A percentile compares a stretch with the other conserved stretches of the same genome.
phyloP scores from a whole-genome alignment of 225 moss, liverwort and hornwort species.

The Pleurozium schreberi region DNA sequence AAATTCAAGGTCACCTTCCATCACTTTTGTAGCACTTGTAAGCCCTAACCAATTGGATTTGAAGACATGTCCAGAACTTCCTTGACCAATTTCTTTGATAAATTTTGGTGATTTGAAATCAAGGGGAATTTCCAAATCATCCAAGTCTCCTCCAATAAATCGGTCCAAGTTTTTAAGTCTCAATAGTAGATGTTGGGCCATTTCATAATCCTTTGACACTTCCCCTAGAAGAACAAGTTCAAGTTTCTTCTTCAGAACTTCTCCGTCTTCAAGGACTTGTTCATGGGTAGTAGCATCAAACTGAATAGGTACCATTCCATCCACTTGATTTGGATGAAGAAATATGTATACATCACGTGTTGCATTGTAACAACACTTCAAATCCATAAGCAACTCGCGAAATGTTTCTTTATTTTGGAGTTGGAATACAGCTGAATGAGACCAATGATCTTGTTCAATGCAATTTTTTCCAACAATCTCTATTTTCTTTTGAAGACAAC shows the following conservation, averaged over 20 bases:
- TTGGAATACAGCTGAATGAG: not conserved
- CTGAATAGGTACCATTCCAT: not conserved
- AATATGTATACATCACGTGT: fast-evolving
- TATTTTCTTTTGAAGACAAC: not conserved
- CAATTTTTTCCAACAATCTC: not conserved
- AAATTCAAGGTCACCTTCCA: not conserved
- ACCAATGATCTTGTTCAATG: not conserved
- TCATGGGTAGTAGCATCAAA: not conserved
- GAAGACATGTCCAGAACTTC: not conserved
- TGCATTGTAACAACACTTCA: not conserved
- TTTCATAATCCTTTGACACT: not conserved
- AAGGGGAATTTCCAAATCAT: not conserved
- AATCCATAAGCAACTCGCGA: not conserved
- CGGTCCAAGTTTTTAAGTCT: not conserved
- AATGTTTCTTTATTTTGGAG: not conserved
- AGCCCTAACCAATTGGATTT: not conserved
- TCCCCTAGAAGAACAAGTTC: fast-evolving
- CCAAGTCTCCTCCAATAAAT: not conserved
- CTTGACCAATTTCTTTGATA: not conserved
- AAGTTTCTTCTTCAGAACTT: not conserved
- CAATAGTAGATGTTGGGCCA: not conserved
- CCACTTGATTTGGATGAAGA: not conserved
- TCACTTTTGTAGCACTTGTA: not conserved
- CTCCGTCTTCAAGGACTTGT: not conserved
- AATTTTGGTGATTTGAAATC: not conserved